Evolutionary conservation across 2,329 filamentous ascomycete species (phyloP), one percentile per base, ranked within the genome.

Genomic region (Aspergillus brasiliensis): DNA sequence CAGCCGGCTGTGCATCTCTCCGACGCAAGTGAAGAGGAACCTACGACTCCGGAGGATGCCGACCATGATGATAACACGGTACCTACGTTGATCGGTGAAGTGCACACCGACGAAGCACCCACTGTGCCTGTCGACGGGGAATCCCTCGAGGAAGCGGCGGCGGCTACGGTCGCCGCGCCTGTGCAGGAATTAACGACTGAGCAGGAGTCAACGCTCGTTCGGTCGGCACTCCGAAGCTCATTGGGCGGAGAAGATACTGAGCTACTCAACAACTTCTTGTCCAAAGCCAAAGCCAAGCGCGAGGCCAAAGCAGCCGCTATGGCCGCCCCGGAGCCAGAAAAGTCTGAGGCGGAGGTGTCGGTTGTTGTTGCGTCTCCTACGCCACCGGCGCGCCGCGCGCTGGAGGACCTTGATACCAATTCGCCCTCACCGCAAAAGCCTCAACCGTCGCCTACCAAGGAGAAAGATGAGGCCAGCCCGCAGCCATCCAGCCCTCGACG

Each of bases 231-330:
- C 37, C 70, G 70, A 49, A 74, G 75, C 62, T 73, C 73, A 25
- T 64, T 78, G 10, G 75, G 74, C 55, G 74, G 73, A 46, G 75
- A 78, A 11, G 76, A 79, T 65, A 71, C 73, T 8, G 74, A 69
- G 40, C 58, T 79, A n/a, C 67, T 79, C 49, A 76, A 72, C 55
- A 70, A 75, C 53, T 78, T 79, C 62, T 59, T 79, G 25, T 76
- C 73, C n/a, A 75, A 73, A 55, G 77, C 77, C 10, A 71, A 75
- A 62, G 75, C 75, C 17, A 78, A 78, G 60, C 73, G 77, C 28
- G 75, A 70, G 15, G 76, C 75, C 47, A 76, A 75, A 62, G 69
- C 69, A 5, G 65, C 68, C 19, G 64, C 65, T 17, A 44, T 44
- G 40, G 38, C 31, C 11, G 40, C n/a, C 5, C 51, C 58, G 21